Evolutionary conservation across 1,139 yeast species (phyloP).

Genomic region (Saccharomyces hybrid): DNA sequence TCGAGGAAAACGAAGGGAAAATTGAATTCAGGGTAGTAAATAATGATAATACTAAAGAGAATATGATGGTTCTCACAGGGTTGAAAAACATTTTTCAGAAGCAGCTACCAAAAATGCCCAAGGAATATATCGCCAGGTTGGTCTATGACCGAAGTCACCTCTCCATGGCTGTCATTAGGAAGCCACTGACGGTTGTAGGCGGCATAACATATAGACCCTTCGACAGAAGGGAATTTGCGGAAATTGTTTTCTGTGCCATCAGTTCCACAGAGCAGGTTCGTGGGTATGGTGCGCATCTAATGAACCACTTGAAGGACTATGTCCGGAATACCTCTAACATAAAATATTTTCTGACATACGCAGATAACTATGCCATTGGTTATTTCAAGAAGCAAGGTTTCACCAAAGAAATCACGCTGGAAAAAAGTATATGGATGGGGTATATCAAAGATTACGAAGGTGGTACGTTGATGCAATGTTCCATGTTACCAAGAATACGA

Average conservation of each 20-base stretch:
- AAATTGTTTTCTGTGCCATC: constrained; percentile 96
- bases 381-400: constrained; percentile 97
- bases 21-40: constrained; percentile 94
- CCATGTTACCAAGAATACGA: constrained; percentile 82
- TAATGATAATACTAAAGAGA: constrained; percentile 83
- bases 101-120: constrained; percentile 97
- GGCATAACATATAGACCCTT: constrained; percentile 96
- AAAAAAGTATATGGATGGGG: constrained; percentile 92
- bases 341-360: constrained; percentile 86
- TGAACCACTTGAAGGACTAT: constrained; percentile 96
- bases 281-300: constrained; percentile 96
- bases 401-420: constrained; percentile 85
- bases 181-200: constrained; percentile 92
- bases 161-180: constrained; percentile 91
- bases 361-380: constrained; percentile 98
- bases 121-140: constrained; percentile 88
- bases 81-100: constrained; percentile 92
- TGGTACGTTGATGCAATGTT: constrained; percentile 95
- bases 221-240: constrained; percentile 85
- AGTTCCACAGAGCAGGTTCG: constrained; percentile 95
- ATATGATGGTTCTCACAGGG: constrained; percentile 87
- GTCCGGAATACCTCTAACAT: constrained; percentile 85
- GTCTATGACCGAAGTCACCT: constrained; percentile 92
- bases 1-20: constrained; percentile 85
- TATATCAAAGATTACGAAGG: constrained; percentile 98